A percentile compares a stretch with the other conserved stretches of the same genome.
Evolutionary conservation across 2,329 filamentous ascomycete genomes (phyloP).

Genomic region (Myrmaecium sp.): DNA sequence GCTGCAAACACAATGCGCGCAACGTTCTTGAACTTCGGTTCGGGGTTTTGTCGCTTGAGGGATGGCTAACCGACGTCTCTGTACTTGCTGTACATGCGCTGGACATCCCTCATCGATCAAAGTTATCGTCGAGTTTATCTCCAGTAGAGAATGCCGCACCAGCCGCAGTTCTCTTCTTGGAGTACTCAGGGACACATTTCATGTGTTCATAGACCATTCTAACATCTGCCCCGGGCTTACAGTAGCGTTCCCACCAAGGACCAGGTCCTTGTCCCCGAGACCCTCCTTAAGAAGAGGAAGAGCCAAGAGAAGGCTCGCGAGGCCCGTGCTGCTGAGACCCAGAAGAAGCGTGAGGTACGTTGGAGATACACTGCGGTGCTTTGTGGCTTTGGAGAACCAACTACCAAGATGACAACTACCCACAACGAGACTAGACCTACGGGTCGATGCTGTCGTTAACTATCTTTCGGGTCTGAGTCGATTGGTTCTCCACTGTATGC

Average conservation of each 20-base stretch:
- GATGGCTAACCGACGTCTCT: conserved; percentile 6
- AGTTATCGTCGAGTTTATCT: conserved; percentile 60
- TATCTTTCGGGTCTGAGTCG: conserved; percentile 98
- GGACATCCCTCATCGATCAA: conserved; percentile 54
- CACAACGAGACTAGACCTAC: conserved; percentile 72
- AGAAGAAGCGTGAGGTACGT: conserved; percentile 86
- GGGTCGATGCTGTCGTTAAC: conserved; percentile 97
- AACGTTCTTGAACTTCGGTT: conserved; percentile 36
- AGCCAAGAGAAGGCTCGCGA: conserved; percentile 97
- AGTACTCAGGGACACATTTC: conserved; percentile 41
- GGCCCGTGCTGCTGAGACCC: conserved; percentile 59
- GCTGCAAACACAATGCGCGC: conserved; percentile 22
- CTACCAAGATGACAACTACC: conserved; percentile 74
- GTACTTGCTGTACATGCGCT: conserved; percentile 11
- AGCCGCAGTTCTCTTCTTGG: conserved; percentile 87
- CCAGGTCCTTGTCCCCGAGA: conserved; percentile 96
- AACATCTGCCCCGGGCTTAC: conserved; percentile 26
- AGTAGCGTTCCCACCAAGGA: conserved; percentile 88
- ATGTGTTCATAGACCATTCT: conserved; percentile 56
- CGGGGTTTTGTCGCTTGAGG: conserved; percentile 69
- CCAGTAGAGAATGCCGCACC: conserved; percentile 83
- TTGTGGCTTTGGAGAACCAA: conserved; percentile 13
- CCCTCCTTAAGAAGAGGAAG: conserved; percentile 99
- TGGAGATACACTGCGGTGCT: conserved; percentile 1
- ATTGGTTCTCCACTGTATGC: conserved; percentile 13